These are phyloP conservation scores for Cadophora malorum DNA, from an alignment of 2,329 filamentous ascomycete species.

Conservation along the genomic window DNA sequence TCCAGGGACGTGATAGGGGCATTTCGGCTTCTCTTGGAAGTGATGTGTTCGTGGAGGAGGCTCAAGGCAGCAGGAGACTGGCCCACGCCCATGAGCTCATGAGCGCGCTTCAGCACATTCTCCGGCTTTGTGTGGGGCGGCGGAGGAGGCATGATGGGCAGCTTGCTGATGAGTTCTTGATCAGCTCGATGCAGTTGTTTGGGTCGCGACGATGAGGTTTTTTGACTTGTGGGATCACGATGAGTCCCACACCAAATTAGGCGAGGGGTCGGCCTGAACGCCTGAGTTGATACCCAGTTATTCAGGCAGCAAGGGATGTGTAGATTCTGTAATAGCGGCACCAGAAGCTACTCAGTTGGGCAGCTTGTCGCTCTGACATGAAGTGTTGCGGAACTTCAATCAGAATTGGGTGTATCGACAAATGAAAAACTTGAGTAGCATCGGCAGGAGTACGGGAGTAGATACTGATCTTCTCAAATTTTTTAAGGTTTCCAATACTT, in stretches of 20 bases:
- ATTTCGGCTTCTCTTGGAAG: slow-evolving; percentile 96
- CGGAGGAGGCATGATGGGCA: slow-evolving; percentile 75
- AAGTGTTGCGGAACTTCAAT: no score
- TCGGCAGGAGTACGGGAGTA: neutral
- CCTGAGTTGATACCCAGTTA: neutral
- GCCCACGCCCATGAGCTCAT: slow-evolving; percentile 98
- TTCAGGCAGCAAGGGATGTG: neutral
- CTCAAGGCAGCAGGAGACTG: slow-evolving; percentile 91
- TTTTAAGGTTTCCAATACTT: neutral
- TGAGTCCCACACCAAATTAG: slow-evolving; percentile 12
- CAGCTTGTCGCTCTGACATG: neutral
- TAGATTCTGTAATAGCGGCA: neutral
- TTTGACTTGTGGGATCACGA: slow-evolving; percentile 6
- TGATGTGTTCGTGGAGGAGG: slow-evolving; percentile 98
- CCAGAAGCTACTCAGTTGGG: no score
- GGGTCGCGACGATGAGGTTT: slow-evolving; percentile 18
- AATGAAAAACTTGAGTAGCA: neutral
- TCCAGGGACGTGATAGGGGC: slow-evolving; percentile 94
- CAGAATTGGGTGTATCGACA: no score
- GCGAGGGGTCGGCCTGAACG: slow-evolving; percentile 1
- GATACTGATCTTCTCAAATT: neutral
- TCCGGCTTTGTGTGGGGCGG: slow-evolving; percentile 95
- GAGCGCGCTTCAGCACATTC: slow-evolving; percentile 97
- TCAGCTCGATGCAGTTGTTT: slow-evolving; percentile 19
- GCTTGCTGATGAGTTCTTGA: slow-evolving; percentile 27